These are phyloP conservation scores for Suhomyces choctaworum DNA, from an alignment of 1,139 yeast species.

Conservation along the genomic window DNA sequence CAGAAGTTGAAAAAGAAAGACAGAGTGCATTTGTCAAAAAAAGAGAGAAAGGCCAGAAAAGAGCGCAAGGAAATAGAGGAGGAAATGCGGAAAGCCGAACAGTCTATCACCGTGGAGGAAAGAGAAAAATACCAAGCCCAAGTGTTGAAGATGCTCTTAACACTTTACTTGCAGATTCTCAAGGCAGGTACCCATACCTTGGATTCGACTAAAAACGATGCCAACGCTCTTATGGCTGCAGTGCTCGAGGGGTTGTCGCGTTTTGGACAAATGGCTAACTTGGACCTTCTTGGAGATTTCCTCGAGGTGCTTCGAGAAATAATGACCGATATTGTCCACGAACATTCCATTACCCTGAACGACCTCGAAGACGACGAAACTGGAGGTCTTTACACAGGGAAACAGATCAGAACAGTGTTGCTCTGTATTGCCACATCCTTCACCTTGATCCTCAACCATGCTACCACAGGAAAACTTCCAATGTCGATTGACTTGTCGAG, in stretches of 20 bases:
- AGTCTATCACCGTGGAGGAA: slow-evolving; percentile 81
- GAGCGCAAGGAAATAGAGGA: slow-evolving; percentile 86
- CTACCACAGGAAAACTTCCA: slow-evolving; percentile 54
- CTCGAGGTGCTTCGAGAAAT: slow-evolving; percentile 85
- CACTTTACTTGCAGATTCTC: slow-evolving; percentile 75
- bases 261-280: slow-evolving; percentile 89
- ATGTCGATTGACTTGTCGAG: slow-evolving; percentile 65
- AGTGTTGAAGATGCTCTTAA: slow-evolving; percentile 69
- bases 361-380: slow-evolving; percentile 22
- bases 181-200: slow-evolving; percentile 42
- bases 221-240: slow-evolving; percentile 66
- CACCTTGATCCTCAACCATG: slow-evolving; percentile 73
- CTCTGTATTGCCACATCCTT: slow-evolving; percentile 89
- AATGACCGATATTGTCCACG: slow-evolving; percentile 48
- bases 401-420: slow-evolving; percentile 65
- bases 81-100: slow-evolving; percentile 85
- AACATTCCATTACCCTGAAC: slow-evolving; percentile 26
- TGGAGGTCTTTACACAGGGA: slow-evolving; percentile 35
- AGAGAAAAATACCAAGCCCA: slow-evolving; percentile 84
- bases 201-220: slow-evolving; percentile 44
- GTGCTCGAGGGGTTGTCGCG: slow-evolving; percentile 89
- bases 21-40: slow-evolving; percentile 83
- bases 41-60: slow-evolving; percentile 81
- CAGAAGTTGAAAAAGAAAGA: slow-evolving; percentile 75
- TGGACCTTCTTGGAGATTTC: slow-evolving; percentile 89